Evolutionary conservation across 495 filamentous ascomycete genomes (phyloP).

Genomic region (Barbatosphaeria neglecta): DNA sequence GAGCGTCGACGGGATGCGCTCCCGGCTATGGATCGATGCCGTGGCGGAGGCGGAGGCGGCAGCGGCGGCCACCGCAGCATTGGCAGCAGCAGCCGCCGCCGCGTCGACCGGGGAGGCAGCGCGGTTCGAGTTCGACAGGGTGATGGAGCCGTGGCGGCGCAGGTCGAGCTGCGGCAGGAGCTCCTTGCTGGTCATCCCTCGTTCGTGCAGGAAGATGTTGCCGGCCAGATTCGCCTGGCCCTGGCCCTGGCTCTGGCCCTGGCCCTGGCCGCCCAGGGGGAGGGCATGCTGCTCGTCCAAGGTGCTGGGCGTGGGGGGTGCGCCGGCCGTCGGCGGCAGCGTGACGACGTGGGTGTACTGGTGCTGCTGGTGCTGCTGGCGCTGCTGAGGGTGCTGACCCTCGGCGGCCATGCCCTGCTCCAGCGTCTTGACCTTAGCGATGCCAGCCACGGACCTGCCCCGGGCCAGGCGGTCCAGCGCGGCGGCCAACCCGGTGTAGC

Average conservation of each 20-base stretch:
- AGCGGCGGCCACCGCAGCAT: not conserved
- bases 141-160: conserved; percentile 13
- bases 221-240: no score
- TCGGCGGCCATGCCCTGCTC: conserved; percentile 1
- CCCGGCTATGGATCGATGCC: not conserved
- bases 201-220: not conserved
- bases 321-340: not conserved
- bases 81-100: not conserved
- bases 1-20: not conserved
- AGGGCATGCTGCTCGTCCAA: no score
- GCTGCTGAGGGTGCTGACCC: not conserved
- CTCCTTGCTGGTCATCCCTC: not conserved
- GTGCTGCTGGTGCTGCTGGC: not conserved
- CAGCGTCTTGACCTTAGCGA: conserved; percentile 12
- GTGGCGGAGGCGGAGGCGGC: not conserved
- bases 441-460: conserved; percentile 7
- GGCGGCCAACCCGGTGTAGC: conserved; percentile 35
- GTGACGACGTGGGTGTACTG: not conserved
- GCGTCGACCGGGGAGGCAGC: not conserved
- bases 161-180: conserved; percentile 10
- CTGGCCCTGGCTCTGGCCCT: no score
- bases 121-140: no score
- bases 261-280: no score
- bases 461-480: conserved; percentile 27
- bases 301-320: no score